phyloP scores from a whole-genome alignment of 495 filamentous ascomycete species.

The Penicillium pancosmium region DNA sequence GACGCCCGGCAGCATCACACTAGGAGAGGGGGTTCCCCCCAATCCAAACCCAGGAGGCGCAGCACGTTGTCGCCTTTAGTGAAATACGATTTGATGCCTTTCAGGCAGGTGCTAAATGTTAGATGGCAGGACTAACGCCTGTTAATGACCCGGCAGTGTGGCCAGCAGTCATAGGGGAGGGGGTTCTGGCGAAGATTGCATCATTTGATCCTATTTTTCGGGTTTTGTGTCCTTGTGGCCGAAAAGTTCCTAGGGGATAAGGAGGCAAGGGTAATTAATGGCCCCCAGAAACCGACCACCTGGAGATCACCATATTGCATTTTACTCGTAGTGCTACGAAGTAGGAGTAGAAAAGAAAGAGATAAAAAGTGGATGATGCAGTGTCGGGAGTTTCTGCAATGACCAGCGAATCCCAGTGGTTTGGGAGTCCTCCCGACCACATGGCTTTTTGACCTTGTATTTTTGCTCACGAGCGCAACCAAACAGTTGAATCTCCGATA shows the following conservation, averaged over 20 bases:
- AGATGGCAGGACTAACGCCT: neutral
- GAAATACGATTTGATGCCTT: neutral
- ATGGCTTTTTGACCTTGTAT: neutral
- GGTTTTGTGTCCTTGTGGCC: constrained; percentile 1
- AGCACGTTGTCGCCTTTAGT: neutral
- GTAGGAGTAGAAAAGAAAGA: neutral
- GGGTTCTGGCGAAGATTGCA: neutral
- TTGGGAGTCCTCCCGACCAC: neutral
- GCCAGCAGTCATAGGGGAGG: neutral
- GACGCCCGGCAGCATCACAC: constrained; percentile 1
- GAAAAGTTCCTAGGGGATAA: neutral
- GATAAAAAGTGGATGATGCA: neutral
- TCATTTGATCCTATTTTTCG: neutral
- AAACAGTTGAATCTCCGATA: neutral
- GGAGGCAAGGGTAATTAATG: neutral
- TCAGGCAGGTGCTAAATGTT: constrained; percentile 5
- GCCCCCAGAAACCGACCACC: neutral
- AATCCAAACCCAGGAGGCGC: constrained; percentile 1
- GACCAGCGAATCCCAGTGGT: neutral
- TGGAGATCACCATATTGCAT: neutral
- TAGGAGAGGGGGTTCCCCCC: neutral
- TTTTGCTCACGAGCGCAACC: neutral
- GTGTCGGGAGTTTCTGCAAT: neutral
- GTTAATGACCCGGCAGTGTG: constrained; percentile 1
- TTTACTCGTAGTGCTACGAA: neutral